Percentiles rank a stretch among this genome's conserved stretches.
phyloP scores from a whole-genome alignment of 2,329 filamentous ascomycete species.

The Pseudogymnoascus sp. region DNA sequence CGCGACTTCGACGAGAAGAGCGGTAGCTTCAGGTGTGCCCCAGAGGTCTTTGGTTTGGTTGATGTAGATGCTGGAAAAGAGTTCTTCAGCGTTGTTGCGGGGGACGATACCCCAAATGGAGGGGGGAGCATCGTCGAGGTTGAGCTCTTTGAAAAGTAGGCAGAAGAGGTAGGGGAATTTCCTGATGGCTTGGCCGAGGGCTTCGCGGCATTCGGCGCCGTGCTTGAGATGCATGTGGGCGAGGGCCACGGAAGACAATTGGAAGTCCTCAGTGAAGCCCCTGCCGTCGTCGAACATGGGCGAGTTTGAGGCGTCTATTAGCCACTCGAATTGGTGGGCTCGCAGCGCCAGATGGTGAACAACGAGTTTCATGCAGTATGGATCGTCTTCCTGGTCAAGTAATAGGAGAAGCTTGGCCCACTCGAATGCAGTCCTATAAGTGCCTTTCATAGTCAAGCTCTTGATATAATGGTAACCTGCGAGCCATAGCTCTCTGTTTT shows the following conservation, averaged over 20 bases:
- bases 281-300: constrained; percentile 21
- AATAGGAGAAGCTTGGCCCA: constrained; percentile 82
- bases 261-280: constrained; percentile 33
- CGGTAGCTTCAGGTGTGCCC: constrained; percentile 59
- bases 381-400: constrained; percentile 64
- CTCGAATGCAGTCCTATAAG: constrained; percentile 85
- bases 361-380: constrained; percentile 72
- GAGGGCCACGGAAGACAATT: constrained; percentile 64
- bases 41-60: constrained; percentile 60
- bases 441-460: constrained; percentile 82
- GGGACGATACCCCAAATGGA: constrained; percentile 75
- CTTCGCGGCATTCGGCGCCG: constrained; percentile 52
- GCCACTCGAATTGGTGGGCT: constrained; percentile 66
- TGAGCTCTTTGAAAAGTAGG: constrained; percentile 70
- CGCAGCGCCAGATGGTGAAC: constrained; percentile 81
- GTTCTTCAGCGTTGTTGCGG: constrained; percentile 40
- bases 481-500: constrained; percentile 90
- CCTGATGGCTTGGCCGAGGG: constrained; percentile 60
- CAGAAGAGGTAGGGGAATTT: constrained; percentile 78
- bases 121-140: constrained; percentile 65
- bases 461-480: constrained; percentile 82
- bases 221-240: constrained; percentile 68
- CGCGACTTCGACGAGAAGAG: constrained; percentile 55
- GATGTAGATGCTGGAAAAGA: constrained; percentile 59
- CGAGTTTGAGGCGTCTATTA: constrained; percentile 51